Evolutionary conservation across 225 moss, liverwort and hornwort species (phyloP).

Genomic region (Pseudoscleropodium purum): DNA sequence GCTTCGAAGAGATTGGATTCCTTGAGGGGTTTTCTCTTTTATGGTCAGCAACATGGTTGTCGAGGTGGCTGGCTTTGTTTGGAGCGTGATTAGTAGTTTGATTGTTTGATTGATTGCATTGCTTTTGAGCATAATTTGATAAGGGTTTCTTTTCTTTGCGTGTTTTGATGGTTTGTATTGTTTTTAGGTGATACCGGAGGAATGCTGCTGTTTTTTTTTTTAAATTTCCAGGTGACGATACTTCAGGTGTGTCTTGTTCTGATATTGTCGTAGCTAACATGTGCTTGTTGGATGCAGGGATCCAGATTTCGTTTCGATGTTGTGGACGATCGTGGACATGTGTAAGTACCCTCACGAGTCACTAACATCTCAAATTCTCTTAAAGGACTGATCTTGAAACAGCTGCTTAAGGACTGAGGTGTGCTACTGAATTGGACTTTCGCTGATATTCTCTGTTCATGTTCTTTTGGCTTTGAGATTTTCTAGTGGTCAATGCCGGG

Average conservation of each 20-base stretch:
- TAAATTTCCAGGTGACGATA: neutral
- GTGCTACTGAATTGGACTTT: neutral
- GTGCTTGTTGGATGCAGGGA: neutral
- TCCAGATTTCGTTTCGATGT: slow-evolving; percentile 7
- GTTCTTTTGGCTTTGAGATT: neutral
- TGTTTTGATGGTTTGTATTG: neutral
- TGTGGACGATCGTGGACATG: slow-evolving; percentile 21
- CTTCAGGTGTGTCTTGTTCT: neutral
- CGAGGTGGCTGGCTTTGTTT: neutral
- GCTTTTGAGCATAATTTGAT: neutral
- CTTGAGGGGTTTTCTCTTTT: neutral
- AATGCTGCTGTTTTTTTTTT: neutral
- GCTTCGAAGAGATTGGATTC: neutral
- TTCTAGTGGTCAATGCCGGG: neutral
- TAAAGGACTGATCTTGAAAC: neutral
- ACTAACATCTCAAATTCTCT: neutral
- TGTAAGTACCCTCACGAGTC: neutral
- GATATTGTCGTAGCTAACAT: neutral
- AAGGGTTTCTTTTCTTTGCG: neutral
- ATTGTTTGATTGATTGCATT: neutral
- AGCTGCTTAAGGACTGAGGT: neutral
- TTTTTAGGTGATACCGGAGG: neutral
- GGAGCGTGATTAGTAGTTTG: neutral
- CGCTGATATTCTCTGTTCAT: neutral
- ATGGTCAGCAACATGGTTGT: neutral